phyloP scores from a whole-genome alignment of 768 basidiomycete species.

The Neoboletus magnificus region DNA sequence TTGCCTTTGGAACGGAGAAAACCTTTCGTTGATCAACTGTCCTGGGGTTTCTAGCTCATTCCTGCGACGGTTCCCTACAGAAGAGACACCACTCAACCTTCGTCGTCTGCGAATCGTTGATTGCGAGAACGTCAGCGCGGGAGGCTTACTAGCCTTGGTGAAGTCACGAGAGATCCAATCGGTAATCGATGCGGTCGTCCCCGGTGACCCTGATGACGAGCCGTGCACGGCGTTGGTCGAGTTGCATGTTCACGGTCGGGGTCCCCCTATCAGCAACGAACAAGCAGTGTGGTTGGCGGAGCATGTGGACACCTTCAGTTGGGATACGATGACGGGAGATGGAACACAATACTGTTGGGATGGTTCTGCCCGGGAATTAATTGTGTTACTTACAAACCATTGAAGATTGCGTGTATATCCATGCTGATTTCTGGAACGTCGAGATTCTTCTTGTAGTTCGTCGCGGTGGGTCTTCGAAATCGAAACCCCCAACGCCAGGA shows the following conservation, averaged over 20 bases:
- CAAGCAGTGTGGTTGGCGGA: slow-evolving; percentile 4
- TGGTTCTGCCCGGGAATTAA: not conserved
- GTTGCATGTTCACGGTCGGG: slow-evolving; percentile 1
- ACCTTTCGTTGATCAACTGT: slow-evolving; percentile 4
- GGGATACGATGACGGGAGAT: slow-evolving; percentile 3
- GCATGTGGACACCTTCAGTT: slow-evolving; percentile 2
- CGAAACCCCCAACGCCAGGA: not conserved
- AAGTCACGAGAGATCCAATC: slow-evolving; percentile 3
- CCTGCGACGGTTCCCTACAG: not conserved
- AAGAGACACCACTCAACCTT: slow-evolving; percentile 2
- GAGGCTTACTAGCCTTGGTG: not conserved
- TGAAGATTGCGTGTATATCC: not conserved
- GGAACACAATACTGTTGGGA: slow-evolving; percentile 4
- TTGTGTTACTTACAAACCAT: not conserved
- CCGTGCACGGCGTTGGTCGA: slow-evolving; percentile 1
- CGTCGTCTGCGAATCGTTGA: slow-evolving; percentile 4
- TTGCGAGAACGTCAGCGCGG: not conserved
- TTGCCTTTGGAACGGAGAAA: slow-evolving; percentile 10
- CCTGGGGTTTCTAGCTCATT: slow-evolving; percentile 1
- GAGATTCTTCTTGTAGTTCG: not conserved
- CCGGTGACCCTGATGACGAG: not conserved
- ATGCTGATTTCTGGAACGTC: not conserved
- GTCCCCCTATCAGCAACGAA: not conserved
- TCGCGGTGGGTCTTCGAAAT: not conserved
- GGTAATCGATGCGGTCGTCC: not conserved